phyloP scores from a whole-genome alignment of 352 stramenopile species.

The Phytophthora kernoviae region DNA sequence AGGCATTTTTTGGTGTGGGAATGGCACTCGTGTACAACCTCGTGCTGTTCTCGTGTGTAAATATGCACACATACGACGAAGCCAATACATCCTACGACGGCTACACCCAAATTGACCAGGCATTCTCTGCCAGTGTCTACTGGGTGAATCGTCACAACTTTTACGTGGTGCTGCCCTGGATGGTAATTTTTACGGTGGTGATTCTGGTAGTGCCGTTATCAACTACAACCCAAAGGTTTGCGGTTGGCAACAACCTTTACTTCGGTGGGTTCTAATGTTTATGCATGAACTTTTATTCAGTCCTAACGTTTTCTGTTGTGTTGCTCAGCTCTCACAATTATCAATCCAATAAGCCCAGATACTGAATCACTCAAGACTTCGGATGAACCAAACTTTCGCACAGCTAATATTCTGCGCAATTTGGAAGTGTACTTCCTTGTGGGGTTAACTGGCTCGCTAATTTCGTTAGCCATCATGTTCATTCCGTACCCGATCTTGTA shows the following conservation, averaged over 20 bases:
- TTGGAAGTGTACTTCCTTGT: slow-evolving; percentile 74
- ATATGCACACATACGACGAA: slow-evolving; percentile 49
- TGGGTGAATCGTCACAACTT: slow-evolving; percentile 76
- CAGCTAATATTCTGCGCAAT: slow-evolving; percentile 65
- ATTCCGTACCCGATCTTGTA: slow-evolving; percentile 82
- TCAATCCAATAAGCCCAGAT: slow-evolving; percentile 64
- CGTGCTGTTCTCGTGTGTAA: slow-evolving; percentile 58
- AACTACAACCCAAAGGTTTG: slow-evolving; percentile 81
- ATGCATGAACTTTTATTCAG: not conserved
- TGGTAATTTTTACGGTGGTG: slow-evolving; percentile 73
- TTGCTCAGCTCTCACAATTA: slow-evolving; percentile 67
- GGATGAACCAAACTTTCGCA: slow-evolving; percentile 52
- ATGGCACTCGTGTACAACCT: slow-evolving; percentile 80
- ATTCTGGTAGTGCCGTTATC: slow-evolving; percentile 64
- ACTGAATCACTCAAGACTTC: slow-evolving; percentile 50
- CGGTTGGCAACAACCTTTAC: slow-evolving; percentile 79
- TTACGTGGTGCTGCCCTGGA: slow-evolving; percentile 66
- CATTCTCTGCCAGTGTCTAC: slow-evolving; percentile 63
- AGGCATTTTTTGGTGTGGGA: slow-evolving; percentile 72
- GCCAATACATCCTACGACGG: slow-evolving; percentile 37
- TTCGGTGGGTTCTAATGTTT: slow-evolving; percentile 49
- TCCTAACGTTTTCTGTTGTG: slow-evolving; percentile 1
- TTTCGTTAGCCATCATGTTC: slow-evolving; percentile 74
- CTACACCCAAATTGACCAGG: slow-evolving; percentile 62
- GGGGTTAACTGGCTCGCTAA: slow-evolving; percentile 59